Evolutionary conservation across 192 early-diverging fungal species (phyloP), one percentile per base, ranked within the genome.

Genomic region (Rhizophagus prolifer): DNA sequence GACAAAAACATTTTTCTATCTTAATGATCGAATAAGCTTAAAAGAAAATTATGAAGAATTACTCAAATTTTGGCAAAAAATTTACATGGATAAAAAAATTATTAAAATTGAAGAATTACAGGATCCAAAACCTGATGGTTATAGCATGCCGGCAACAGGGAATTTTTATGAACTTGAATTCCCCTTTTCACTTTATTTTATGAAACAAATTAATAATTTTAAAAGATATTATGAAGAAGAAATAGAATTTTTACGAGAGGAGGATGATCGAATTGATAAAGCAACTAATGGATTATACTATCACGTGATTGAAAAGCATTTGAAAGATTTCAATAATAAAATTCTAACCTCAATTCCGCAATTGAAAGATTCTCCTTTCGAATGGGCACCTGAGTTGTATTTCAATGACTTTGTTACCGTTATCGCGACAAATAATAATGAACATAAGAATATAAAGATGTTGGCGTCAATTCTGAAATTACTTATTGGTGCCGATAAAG

Each of bases 101-200:
- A 34, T 77, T 21, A 71, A 67, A 8, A 77, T 72, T 26, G 68
- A 77, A 21, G 19, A 46, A 6, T 21, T 77, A 23, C 47, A 10
- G 21, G 70, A 74, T 16, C 76, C 76, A 9, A 36, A 61, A 71
- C 74, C 74, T 4, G 74, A 76, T 65, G 26, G 19, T 13, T 76
- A 76, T 67, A 26, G 4, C 30, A 77, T 74, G 47, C 8, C 38
- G 7, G 46, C 6, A 38, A 8, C 1, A 7, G 68, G 23, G 2
- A 5, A 5, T n/a, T 16, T 59, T 14, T 28, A 62, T 41, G 25
- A 50, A 6, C 23, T 78, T 21, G 23, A 74, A 14, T 74, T 78
- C 28, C 77, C 77, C 2, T 78, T 78, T 62, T 72, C 68, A 41
- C 21, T 19, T 36, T 78, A 78, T 72, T 73, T 72, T 36, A 72